These are phyloP conservation scores for Neonectria punicea DNA, from an alignment of 2,329 filamentous ascomycete species.

Conservation along the genomic window DNA sequence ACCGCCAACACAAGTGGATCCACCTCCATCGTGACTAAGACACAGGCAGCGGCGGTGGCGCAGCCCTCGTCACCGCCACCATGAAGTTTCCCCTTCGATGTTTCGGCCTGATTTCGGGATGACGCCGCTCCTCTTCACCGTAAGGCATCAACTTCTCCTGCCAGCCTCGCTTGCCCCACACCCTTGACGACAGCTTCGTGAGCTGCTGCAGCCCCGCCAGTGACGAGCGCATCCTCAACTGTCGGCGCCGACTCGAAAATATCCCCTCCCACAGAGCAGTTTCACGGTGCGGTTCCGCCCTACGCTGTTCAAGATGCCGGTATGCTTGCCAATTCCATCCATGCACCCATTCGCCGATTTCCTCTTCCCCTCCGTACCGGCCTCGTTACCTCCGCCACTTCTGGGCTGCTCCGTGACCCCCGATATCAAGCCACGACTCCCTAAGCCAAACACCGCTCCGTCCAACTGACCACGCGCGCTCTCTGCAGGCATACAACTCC, in stretches of 20 bases:
- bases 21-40: constrained; percentile 20
- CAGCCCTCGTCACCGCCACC: constrained; percentile 20
- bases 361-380: constrained; percentile 11
- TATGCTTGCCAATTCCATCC: constrained; percentile 46
- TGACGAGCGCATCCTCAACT: constrained; percentile 42
- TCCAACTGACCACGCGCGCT: constrained; percentile 37
- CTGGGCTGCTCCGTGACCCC: constrained; percentile 25
- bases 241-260: constrained; percentile 33
- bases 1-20: not conserved
- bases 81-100: not conserved
- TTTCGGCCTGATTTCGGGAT: constrained; percentile 31
- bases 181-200: constrained; percentile 47
- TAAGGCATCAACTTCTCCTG: constrained; percentile 38
- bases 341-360: constrained; percentile 4
- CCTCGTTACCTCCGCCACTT: constrained; percentile 26
- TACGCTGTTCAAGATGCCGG: constrained; percentile 57
- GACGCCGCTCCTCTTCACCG: not conserved
- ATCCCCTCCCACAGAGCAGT: constrained; percentile 30
- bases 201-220: constrained; percentile 46
- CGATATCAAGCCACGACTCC: constrained; percentile 23
- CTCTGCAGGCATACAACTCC: constrained; percentile 89
- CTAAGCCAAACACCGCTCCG: constrained; percentile 1
- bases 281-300: constrained; percentile 35
- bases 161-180: constrained; percentile 43
- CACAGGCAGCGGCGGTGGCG: constrained; percentile 30